A percentile compares a stretch with the other conserved stretches of the same genome.
Conservation (phyloP, 495 filamentous ascomycete species). For the Aspergillus avenaceus region DNA sequence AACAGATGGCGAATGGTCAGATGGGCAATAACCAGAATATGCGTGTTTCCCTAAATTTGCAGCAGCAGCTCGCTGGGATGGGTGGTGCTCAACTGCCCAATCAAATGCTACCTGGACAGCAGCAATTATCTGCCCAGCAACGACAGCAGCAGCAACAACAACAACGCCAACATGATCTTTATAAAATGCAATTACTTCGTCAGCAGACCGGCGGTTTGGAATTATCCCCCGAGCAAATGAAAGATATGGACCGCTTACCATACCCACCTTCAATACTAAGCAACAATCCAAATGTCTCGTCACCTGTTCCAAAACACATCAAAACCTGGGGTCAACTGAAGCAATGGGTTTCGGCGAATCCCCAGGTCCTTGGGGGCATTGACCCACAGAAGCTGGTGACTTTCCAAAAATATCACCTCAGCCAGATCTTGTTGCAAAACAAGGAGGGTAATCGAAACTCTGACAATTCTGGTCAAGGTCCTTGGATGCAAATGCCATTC, state of each 20-base stretch:
- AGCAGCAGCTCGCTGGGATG: conserved; percentile 29
- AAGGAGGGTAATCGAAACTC: conserved; percentile 18
- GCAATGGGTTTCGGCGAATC: conserved; percentile 51
- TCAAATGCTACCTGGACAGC: conserved; percentile 33
- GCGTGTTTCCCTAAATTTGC: conserved; percentile 29
- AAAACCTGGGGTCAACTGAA: conserved; percentile 75
- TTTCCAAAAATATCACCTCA: conserved; percentile 53
- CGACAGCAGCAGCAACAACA: conserved; percentile 28
- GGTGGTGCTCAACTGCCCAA: conserved; percentile 26
- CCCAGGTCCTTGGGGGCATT: conserved; percentile 33
- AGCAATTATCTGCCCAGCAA: conserved; percentile 34
- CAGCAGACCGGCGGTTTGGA: conserved; percentile 38
- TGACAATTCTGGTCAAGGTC: conserved; percentile 22
- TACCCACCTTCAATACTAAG: conserved; percentile 40
- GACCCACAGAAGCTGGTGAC: conserved; percentile 43
- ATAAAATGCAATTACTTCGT: conserved; percentile 33
- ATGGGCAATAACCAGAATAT: conserved; percentile 33
- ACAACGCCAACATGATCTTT: conserved; percentile 34
- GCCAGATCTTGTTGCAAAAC: conserved; percentile 30
- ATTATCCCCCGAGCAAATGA: conserved; percentile 40
- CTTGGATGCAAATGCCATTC: conserved; percentile 21
- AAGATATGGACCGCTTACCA: conserved; percentile 43
- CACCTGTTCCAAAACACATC: conserved; percentile 52
- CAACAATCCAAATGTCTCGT: conserved; percentile 25
- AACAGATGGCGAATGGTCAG: conserved; percentile 34